Evolutionary conservation across 2,329 filamentous ascomycete species (phyloP).

Genomic region (Cladosporium austrohemisphaericum): DNA sequence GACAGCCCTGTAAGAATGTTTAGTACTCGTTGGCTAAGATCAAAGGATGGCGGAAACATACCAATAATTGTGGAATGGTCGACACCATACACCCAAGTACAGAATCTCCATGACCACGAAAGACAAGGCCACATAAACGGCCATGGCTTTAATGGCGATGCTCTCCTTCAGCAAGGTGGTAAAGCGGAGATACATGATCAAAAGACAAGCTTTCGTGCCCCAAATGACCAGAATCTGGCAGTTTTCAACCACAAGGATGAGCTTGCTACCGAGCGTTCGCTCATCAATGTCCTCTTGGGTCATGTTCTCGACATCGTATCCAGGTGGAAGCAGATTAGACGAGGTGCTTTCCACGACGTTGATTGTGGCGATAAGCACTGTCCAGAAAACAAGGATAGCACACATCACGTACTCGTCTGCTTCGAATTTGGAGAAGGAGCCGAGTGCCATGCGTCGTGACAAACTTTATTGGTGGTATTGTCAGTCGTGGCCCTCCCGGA

Average conservation of each 20-base stretch:
- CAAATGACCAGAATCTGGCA: slow-evolving; percentile 36
- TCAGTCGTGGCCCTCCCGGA: background rate
- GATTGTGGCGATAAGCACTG: slow-evolving; percentile 47
- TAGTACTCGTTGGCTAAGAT: background rate
- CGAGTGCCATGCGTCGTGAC: slow-evolving; percentile 44
- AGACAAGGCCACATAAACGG: slow-evolving; percentile 32
- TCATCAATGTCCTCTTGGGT: slow-evolving; percentile 26
- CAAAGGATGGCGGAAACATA: slow-evolving; percentile 16
- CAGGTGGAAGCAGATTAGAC: slow-evolving; percentile 43
- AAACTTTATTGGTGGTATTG: slow-evolving; percentile 29
- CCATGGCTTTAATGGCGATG: slow-evolving; percentile 32
- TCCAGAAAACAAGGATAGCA: slow-evolving; percentile 48
- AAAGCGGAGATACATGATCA: slow-evolving; percentile 38
- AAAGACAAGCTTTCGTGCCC: slow-evolving; percentile 36
- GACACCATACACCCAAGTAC: slow-evolving; percentile 40
- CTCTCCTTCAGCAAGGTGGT: slow-evolving; percentile 36
- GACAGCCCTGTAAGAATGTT: slow-evolving; percentile 17
- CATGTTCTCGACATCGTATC: slow-evolving; percentile 43
- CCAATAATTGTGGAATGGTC: slow-evolving; percentile 38
- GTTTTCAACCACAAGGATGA: slow-evolving; percentile 39
- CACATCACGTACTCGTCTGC: slow-evolving; percentile 59
- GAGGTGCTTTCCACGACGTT: slow-evolving; percentile 40
- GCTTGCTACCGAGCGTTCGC: slow-evolving; percentile 35
- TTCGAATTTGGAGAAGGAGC: slow-evolving; percentile 47
- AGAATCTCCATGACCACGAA: slow-evolving; percentile 39